Conservation (phyloP, 2,329 filamentous ascomycete genomes). For the Cytospora chrysosperma region DNA sequence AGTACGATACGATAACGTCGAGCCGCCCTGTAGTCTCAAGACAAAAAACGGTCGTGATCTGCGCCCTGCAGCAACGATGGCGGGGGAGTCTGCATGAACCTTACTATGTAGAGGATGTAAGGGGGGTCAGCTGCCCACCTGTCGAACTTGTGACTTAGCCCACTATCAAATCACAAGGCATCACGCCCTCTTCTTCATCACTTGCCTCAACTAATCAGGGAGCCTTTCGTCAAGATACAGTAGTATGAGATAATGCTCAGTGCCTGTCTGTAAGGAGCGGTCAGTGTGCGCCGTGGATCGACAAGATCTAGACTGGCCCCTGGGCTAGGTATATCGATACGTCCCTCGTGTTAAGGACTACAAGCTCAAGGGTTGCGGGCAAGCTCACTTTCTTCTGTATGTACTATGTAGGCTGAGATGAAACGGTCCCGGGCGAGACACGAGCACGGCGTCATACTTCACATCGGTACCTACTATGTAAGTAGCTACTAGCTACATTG, state of each 20-base stretch:
- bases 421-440: not conserved
- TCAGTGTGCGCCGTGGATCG: not conserved
- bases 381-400: constrained; percentile 10
- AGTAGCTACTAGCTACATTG: not conserved
- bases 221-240: not conserved
- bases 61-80: constrained; percentile 8
- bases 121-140: constrained; percentile 14
- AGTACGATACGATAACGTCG: not conserved
- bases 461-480: too few species aligned
- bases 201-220: not conserved
- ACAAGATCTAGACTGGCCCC: not conserved
- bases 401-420: not conserved
- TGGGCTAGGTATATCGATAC: not conserved
- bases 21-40: not conserved
- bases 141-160: constrained; percentile 14
- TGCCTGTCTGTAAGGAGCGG: constrained; percentile 8
- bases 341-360: constrained; percentile 9
- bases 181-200: constrained; percentile 5
- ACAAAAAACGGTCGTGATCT: constrained; percentile 16
- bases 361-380: constrained; percentile 13
- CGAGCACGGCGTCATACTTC: too few species aligned
- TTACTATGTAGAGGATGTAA: not conserved
- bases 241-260: not conserved
- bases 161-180: constrained; percentile 11
- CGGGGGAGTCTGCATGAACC: constrained; percentile 19